Percentiles rank a stretch among this genome's conserved stretches.
Evolutionary conservation across 768 basidiomycete species (phyloP).

Genomic region (Boletus fagicola): DNA sequence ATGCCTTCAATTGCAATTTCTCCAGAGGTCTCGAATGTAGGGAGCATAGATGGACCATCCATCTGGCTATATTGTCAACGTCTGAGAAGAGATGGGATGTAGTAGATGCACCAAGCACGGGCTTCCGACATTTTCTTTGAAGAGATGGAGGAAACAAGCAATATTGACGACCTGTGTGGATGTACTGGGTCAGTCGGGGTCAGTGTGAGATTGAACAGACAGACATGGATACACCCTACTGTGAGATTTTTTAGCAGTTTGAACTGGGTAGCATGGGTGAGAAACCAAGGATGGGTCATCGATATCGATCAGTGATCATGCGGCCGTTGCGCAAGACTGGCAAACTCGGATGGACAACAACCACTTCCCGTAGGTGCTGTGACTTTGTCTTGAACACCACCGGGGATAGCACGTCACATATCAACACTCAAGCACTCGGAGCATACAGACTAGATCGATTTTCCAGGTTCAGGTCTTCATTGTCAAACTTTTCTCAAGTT

Average conservation of each 20-base stretch:
- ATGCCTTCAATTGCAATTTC: conserved; percentile 67
- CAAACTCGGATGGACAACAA: too few relatives aligned
- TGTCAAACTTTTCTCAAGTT: not conserved
- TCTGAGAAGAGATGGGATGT: not conserved
- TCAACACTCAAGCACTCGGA: not conserved
- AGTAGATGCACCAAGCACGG: conserved; percentile 46
- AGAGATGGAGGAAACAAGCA: conserved; percentile 58
- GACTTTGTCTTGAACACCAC: not conserved
- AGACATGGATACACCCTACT: conserved; percentile 30
- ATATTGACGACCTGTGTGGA: conserved; percentile 52
- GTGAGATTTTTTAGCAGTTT: conserved; percentile 21
- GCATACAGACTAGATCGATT: not conserved
- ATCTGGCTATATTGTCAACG: conserved; percentile 42
- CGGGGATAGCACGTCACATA: not conserved
- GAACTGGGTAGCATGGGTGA: conserved; percentile 11
- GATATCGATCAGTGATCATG: not conserved
- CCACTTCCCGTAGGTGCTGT: too few relatives aligned
- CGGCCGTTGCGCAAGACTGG: not conserved
- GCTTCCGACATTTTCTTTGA: conserved; percentile 58
- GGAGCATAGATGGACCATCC: conserved; percentile 77
- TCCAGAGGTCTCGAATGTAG: conserved; percentile 59
- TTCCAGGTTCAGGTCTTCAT: not conserved
- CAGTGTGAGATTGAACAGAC: conserved; percentile 2
- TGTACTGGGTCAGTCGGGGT: conserved; percentile 1
- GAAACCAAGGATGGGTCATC: conserved; percentile 19